Evolutionary conservation across 345 rosid genomes (phyloP).

Genomic region (Bruguiera gymnorhiza): DNA sequence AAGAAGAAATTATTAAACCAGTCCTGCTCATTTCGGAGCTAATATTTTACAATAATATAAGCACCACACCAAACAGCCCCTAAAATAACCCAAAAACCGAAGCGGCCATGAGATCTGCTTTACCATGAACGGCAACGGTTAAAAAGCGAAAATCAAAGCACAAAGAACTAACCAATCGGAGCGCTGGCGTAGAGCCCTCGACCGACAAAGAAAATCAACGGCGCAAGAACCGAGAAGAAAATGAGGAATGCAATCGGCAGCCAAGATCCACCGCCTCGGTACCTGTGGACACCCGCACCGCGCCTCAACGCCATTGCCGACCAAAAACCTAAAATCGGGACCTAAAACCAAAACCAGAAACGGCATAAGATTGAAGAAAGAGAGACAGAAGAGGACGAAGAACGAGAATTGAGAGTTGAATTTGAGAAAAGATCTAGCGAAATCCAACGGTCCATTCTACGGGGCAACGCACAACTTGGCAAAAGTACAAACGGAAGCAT

Average conservation of each 20-base stretch:
- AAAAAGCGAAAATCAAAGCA: neutral
- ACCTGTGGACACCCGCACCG: constrained; percentile 37
- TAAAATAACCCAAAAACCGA: neutral
- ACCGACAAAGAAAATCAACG: constrained; percentile 67
- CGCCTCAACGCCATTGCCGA: constrained; percentile 69
- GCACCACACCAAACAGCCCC: neutral
- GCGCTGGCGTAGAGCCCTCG: constrained; percentile 51
- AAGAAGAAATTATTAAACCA: too few species aligned
- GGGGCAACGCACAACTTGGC: neutral
- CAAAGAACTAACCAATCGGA: constrained; percentile 42
- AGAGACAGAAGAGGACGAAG: neutral
- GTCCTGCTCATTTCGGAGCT: too few species aligned
- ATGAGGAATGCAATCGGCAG: constrained; percentile 41
- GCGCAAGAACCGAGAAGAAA: constrained; percentile 57
- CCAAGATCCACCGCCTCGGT: constrained; percentile 61
- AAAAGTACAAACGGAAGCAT: too few species aligned
- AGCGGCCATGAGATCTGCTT: neutral
- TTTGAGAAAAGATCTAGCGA: constrained; percentile 26
- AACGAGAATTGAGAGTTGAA: constrained; percentile 20
- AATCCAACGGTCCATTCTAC: constrained; percentile 6
- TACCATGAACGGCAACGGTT: neutral
- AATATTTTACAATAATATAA: neutral
- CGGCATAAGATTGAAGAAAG: constrained; percentile 5
- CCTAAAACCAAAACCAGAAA: constrained; percentile 12
- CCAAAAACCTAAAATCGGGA: constrained; percentile 21